These are phyloP conservation scores for Sphaerulina vaccinii DNA, from an alignment of 2,329 filamentous ascomycete species.

Conservation along the genomic window DNA sequence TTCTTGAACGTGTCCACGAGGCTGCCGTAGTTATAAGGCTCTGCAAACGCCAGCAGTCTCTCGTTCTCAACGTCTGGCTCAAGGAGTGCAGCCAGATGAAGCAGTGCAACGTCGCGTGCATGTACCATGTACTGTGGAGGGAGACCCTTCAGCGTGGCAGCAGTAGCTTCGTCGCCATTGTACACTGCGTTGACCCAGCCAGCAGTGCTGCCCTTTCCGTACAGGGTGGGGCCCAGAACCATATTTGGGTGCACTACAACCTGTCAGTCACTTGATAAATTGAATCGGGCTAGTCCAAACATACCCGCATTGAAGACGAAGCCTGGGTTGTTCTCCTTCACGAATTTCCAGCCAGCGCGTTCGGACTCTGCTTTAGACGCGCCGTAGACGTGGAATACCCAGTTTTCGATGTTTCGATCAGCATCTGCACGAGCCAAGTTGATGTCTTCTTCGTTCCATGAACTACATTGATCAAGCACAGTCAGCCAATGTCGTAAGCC, in stretches of 20 bases:
- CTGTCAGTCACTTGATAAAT: not conserved
- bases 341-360: not conserved
- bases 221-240: not conserved
- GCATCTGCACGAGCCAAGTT: not conserved
- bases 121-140: conserved; percentile 5
- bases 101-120: not conserved
- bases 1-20: not conserved
- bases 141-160: not conserved
- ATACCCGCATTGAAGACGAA: conserved; percentile 4
- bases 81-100: conserved; percentile 6
- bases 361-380: conserved; percentile 1
- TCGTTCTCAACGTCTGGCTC: not conserved
- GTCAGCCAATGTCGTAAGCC: too few species aligned
- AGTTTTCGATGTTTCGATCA: not conserved
- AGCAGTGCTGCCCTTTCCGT: not conserved
- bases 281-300: not conserved
- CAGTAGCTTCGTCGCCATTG: not conserved
- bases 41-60: conserved; percentile 4
- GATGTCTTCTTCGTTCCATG: conserved; percentile 6
- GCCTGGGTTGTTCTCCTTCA: not conserved
- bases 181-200: conserved; percentile 1
- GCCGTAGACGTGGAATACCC: not conserved
- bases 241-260: conserved; percentile 1
- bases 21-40: not conserved
- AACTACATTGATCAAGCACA: too few species aligned